Conservation (phyloP, 164 flowering plant genomes). For the Umbilicus rupestris region DNA sequence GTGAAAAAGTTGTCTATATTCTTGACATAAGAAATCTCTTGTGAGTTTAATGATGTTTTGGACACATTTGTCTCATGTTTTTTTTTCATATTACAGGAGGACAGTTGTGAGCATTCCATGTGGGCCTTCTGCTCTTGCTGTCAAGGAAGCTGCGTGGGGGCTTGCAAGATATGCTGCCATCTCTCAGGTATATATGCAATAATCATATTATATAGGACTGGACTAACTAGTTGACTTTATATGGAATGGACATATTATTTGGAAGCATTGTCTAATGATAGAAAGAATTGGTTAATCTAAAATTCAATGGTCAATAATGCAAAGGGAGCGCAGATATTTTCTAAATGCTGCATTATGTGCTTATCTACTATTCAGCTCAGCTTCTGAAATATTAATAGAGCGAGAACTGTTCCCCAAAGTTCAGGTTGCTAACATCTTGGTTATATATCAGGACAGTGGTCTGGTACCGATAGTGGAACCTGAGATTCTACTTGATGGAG, state of each 20-base stretch:
- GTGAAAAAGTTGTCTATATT: neutral
- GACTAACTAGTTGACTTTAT: neutral
- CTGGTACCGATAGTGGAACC: slow-evolving; percentile 10
- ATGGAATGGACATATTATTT: neutral
- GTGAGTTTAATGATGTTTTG: neutral
- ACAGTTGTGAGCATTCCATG: slow-evolving; percentile 10
- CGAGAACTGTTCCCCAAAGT: neutral
- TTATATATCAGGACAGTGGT: slow-evolving; percentile 5
- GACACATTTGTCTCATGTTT: neutral
- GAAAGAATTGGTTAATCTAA: neutral
- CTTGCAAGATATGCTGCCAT: slow-evolving; percentile 12
- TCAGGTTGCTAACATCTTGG: neutral
- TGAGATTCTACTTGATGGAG: slow-evolving; percentile 11
- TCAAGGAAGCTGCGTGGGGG: slow-evolving; percentile 11
- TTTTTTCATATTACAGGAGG: neutral
- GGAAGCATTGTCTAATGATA: neutral
- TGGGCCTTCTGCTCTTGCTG: slow-evolving; percentile 10
- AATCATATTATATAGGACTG: neutral
- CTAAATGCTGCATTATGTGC: neutral
- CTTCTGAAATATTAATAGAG: neutral
- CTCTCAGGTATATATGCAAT: slow-evolving; percentile 6
- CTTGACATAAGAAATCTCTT: neutral
- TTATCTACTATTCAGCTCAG: too few species aligned
- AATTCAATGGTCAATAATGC: neutral
- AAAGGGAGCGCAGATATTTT: neutral